phyloP scores from a whole-genome alignment of 2,329 filamentous ascomycete species.

The Claviceps purpurea region DNA sequence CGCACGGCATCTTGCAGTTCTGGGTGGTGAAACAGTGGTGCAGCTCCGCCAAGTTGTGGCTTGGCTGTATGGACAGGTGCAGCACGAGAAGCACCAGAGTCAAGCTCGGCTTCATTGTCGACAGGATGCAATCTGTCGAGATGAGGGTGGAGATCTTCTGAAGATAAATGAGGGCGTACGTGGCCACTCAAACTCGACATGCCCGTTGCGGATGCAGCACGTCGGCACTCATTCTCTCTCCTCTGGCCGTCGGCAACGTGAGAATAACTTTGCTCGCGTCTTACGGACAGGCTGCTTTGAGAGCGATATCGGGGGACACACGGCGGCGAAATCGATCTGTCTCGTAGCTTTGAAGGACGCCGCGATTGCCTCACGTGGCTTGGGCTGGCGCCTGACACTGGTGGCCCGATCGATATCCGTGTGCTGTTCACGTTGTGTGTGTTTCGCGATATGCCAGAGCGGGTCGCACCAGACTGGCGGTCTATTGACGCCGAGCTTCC shows the following conservation, averaged over 20 bases:
- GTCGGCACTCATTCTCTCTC: background rate
- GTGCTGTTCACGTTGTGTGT: background rate
- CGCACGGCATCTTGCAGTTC: constrained; percentile 5
- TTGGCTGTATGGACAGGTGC: background rate
- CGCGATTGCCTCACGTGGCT: background rate
- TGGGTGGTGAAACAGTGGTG: background rate
- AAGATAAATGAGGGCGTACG: background rate
- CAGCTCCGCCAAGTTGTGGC: background rate
- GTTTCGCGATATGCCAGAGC: background rate
- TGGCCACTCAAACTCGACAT: background rate
- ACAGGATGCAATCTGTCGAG: background rate
- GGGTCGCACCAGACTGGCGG: background rate
- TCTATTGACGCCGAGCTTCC: background rate
- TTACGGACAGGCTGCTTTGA: background rate
- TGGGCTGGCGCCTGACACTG: background rate
- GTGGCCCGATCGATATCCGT: background rate
- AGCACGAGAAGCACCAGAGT: background rate
- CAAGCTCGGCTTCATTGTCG: background rate
- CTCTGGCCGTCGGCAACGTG: background rate
- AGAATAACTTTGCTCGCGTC: background rate
- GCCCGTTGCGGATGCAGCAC: background rate
- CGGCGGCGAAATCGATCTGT: constrained; percentile 6
- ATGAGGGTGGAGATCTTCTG: background rate
- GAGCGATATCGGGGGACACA: constrained; percentile 6
- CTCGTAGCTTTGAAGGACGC: background rate